Evolutionary conservation across 768 basidiomycete species (phyloP), one percentile per base, ranked within the genome.

Genomic region (Kondoa malvinella): DNA sequence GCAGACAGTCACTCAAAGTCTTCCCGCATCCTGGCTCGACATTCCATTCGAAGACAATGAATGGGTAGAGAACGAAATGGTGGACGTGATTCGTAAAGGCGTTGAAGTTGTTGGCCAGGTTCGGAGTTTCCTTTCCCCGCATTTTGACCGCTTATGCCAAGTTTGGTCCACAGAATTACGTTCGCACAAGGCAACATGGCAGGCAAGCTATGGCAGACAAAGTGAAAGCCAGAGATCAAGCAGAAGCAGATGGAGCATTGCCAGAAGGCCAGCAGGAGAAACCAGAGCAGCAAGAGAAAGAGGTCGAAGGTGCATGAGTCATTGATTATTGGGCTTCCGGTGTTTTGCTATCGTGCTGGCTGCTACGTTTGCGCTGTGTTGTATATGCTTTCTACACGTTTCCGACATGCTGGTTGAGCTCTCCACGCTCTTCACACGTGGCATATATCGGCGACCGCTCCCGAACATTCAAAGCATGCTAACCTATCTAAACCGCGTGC

Each of bases 21-120:
- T 92, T 26, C 91, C 94, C 0, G 80, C 79, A n/a, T 79, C 82
- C 63, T 99, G 95, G 95, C 76, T 97, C 66, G 84, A 85, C 2
- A 79, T 91, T 57, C 77, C 94, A 69, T 81, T 91, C 86, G 92
- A 95, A 74, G 82, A 86, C 71, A 87, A 90, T 76, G 79, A 80
- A 57, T 94, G 95, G 95, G 92, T 97, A 15, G 95, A 99, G 77
- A 92, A 99, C 74, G 77, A 87, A 50, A 83, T 96, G 69, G 92
- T 92, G 2, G 94, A 96, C 73, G 83, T 84, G 0, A 78, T 99
- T 68, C 80, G 89, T 67, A 80, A 89, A 16, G 88, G 87, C 4
- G 84, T 94, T 31, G 92, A 96, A 78, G 84, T 92, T 21, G 79
- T 96, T 69, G 91, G 91, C 1, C 92, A 96, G 77, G 89, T 63